phyloP scores from a whole-genome alignment of 352 stramenopile genomes.

The Phytophthora aleatoria region DNA sequence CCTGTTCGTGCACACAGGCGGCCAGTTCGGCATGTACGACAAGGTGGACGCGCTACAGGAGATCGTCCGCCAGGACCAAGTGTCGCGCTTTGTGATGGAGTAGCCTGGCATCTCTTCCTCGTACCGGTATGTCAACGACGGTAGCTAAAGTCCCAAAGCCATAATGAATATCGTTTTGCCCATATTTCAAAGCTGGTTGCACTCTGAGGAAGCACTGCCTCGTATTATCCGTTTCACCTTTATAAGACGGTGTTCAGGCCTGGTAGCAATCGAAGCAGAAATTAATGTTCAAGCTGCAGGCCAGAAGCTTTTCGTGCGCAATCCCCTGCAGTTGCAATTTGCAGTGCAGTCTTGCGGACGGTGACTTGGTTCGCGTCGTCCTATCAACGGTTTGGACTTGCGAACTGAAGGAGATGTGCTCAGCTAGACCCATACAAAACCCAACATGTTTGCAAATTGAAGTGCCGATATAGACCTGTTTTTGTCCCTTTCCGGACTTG shows the following conservation, averaged over 20 bases:
- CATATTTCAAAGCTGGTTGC: too few species aligned
- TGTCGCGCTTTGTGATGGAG: conserved; percentile 70
- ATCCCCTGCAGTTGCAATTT: conserved; percentile 3
- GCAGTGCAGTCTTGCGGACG: neutral
- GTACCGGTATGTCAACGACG: neutral
- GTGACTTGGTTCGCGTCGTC: conserved; percentile 16
- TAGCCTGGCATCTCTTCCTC: neutral
- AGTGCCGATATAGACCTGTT: conserved; percentile 8
- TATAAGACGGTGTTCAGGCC: neutral
- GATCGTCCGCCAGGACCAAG: conserved; percentile 50
- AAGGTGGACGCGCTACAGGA: conserved; percentile 81
- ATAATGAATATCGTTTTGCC: conserved; percentile 5
- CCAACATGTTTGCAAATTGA: conserved; percentile 5
- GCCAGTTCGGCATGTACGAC: conserved; percentile 92
- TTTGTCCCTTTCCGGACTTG: neutral
- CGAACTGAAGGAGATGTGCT: conserved; percentile 13
- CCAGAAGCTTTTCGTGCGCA: conserved; percentile 6
- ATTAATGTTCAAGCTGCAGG: conserved; percentile 5
- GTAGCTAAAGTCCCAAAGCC: neutral
- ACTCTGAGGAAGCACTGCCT: neutral
- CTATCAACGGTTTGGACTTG: conserved; percentile 35
- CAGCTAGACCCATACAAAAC: conserved; percentile 21
- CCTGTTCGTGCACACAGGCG: conserved; percentile 92
- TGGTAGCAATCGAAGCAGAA: conserved; percentile 1
- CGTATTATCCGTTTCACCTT: conserved; percentile 1